Evolutionary conservation across 208 protist species (phyloP), one percentile per base, ranked within the genome.

Genomic region (Trypanosoma brucei): DNA sequence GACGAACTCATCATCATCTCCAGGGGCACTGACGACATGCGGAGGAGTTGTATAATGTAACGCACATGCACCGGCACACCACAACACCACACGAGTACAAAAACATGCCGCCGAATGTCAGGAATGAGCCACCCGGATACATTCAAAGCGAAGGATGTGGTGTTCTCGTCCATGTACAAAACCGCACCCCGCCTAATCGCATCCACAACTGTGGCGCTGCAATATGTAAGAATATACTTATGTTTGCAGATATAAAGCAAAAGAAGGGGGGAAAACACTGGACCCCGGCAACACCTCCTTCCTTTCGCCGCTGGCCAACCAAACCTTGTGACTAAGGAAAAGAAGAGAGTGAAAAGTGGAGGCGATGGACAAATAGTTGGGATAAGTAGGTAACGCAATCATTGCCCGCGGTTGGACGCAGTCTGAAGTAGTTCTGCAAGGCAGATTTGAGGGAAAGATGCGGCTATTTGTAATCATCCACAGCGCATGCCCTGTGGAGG

Each of bases 31-130:
- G 68, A 55, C 2, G 61, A 61, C 13, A 68, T 53, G 46, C 58
- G 46, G 2, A 90, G 73, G 4, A 93, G 53, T 0, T 76, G 63
- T 1, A 61, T 58, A 13, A 87, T 74, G 70, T 90, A 86, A 0
- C 68, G 76, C 37, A 70, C 46, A 52, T 93, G 83, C 31, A 88
- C 62, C 0, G 87, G 81, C 4, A 91, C 55, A 34, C 80, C 76
- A 52, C 79, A 93, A 0, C 85, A 65, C 81, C 80, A 91, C 37
- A 84, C 75, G 13, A 84, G 38, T 53, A 84, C 62, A 52, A 91
- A 87, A 42, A 93, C 48, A 53, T 90, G 75, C 8, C 78, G 65
- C 38, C 62, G 59, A 0, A 86, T 63, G 34, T 86, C 86, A 13
- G 72, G 54, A 3, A 75, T 6, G 0, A 60, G 57, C 81, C 81